A percentile compares a stretch with the other conserved stretches of the same genome.
Evolutionary conservation across 352 stramenopile species (phyloP).

Genomic region (Globisporangium yorkense): DNA sequence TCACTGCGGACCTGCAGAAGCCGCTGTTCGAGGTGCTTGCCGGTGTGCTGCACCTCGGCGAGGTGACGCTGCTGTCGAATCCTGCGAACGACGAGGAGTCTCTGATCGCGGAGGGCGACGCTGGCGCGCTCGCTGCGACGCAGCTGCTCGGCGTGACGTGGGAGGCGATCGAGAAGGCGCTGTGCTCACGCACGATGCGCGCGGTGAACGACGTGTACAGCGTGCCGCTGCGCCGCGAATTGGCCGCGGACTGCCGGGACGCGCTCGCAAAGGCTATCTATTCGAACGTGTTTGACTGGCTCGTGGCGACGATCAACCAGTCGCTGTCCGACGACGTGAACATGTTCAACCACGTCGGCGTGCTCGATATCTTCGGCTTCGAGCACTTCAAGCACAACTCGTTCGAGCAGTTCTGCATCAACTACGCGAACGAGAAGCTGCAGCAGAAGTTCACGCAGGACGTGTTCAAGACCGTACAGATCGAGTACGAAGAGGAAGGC

Average conservation of each 20-base stretch:
- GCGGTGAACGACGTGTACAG: conserved; percentile 46
- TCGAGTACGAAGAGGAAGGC: conserved; percentile 95
- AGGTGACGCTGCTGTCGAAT: conserved; percentile 83
- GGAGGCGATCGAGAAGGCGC: conserved; percentile 88
- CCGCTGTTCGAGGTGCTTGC: conserved; percentile 90
- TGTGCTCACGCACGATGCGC: conserved; percentile 89
- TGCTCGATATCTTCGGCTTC: conserved; percentile 99
- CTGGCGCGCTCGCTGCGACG: conserved; percentile 43
- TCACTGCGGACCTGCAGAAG: conserved; percentile 77
- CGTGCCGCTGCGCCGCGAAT: conserved; percentile 47
- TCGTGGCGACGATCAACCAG: conserved; percentile 90
- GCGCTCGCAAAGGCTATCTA: conserved; percentile 95
- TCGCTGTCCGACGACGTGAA: conserved; percentile 74
- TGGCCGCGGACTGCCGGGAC: conserved; percentile 80
- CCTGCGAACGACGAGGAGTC: conserved; percentile 76
- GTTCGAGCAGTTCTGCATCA: conserved; percentile 83
- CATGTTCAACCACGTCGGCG: conserved; percentile 88
- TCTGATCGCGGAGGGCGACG: conserved; percentile 40
- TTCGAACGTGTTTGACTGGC: conserved; percentile 89
- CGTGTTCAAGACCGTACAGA: conserved; percentile 89
- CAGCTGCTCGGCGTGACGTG: conserved; percentile 89
- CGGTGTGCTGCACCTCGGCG: conserved; percentile 93
- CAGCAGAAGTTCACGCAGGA: conserved; percentile 88
- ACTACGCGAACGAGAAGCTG: conserved; percentile 81
- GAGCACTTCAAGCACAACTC: conserved; percentile 97